phyloP scores from a whole-genome alignment of 495 filamentous ascomycete species.

The Penicillium nucicola region DNA sequence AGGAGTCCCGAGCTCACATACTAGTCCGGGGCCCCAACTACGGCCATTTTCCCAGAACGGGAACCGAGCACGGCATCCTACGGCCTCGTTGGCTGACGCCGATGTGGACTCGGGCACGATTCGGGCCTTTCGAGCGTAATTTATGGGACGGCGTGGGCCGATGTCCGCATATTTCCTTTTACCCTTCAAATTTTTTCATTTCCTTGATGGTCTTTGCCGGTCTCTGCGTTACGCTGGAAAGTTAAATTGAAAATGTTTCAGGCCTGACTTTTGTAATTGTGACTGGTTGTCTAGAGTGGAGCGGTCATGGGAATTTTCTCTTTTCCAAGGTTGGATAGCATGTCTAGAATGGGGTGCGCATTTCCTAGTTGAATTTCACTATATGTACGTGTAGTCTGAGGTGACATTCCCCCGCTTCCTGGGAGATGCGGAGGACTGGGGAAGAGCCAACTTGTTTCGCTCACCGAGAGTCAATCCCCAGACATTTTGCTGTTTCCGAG shows the following conservation, averaged over 20 bases:
- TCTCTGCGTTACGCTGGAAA: background rate
- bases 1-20: constrained; percentile 1
- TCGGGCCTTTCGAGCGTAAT: background rate
- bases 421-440: constrained; percentile 6
- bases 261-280: background rate
- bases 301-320: background rate
- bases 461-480: background rate
- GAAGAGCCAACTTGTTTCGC: background rate
- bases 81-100: constrained; percentile 15
- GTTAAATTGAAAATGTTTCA: constrained; percentile 2
- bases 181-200: background rate
- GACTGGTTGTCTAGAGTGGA: background rate
- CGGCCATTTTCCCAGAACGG: constrained; percentile 22
- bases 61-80: constrained; percentile 10
- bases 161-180: background rate
- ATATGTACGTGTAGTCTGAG: background rate
- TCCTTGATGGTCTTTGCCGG: background rate
- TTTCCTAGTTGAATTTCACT: too few species aligned
- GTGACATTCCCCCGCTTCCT: constrained; percentile 5
- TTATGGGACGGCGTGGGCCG: background rate
- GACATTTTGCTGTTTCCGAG: background rate
- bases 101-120: constrained; percentile 17
- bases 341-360: too few species aligned
- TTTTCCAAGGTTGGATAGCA: background rate
- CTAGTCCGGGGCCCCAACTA: constrained; percentile 24